Base-by-base conservation (phyloP, 352 stramenopile species). In the Salisapilia sapeloensis region DNA sequence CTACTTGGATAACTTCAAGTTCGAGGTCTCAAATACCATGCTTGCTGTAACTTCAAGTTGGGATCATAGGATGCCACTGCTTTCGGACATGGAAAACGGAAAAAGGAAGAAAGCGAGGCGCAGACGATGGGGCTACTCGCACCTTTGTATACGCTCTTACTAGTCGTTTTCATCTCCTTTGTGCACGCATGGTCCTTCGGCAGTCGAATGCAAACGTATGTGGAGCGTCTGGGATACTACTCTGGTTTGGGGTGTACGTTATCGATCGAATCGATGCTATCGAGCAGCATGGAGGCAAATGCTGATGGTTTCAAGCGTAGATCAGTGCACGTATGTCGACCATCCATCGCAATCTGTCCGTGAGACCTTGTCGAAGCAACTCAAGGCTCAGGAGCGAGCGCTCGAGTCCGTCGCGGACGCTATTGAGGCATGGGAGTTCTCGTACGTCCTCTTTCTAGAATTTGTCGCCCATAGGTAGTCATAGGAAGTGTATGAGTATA, bases 381-480 rank as follows among this genome's bases (percentile, higher is more conserved):
- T 86, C 15, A 72, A 66, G 28, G 71, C 56, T 4, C 71, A 86
- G 33, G 57, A 80, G 28, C 53, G 58, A 23, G 64, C 66, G 10
- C 40, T 83, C 16, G 61, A 86, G 32, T 49, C 55, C 2, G 59
- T 86, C 15, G 61, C 82, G 7, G 64, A 50, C 4, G 66, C 71
- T 4, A 63, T 86, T 22, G 71, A 86, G 41, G 60, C 71, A 14
- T 86, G 71, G 71, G 71, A 86, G 42, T 86, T 86, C 41, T 77
- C 64, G 71, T 86, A 46, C 32, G 65, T 44, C 2, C 21, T 31
- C 4, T 49, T 11, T 24, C 4, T 48, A 18, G 31, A 18, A 36
- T n/a, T 25, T 3, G 13, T n/a, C 24, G 15, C 24, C 15, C 4
- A 22, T 37, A 15, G 29, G 27, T 32, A 28, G 24, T 19, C 26